A percentile compares a stretch with the other conserved stretches of the same genome.
These are phyloP conservation scores for Baorangia bicolor DNA, from an alignment of 768 basidiomycete genomes.

Conservation along the genomic window DNA sequence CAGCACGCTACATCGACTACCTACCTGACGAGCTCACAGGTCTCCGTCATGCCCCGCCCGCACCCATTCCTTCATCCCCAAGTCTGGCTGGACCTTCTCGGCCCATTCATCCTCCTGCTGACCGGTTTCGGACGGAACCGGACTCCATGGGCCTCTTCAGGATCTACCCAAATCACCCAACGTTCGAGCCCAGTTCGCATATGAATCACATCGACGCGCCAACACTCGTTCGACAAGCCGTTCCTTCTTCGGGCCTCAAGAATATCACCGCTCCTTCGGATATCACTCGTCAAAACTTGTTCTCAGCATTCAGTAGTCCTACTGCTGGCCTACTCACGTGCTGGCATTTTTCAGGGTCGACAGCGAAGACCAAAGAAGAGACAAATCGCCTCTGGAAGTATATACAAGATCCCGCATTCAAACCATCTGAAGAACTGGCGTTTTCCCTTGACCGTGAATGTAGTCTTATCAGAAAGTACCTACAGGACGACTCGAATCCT, in stretches of 20 bases:
- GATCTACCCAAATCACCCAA: background rate
- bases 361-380: too few species aligned
- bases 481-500: constrained; percentile 1
- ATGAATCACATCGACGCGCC: background rate
- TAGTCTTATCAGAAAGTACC: background rate
- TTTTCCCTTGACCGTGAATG: background rate
- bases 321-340: too few species aligned
- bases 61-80: background rate
- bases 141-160: background rate
- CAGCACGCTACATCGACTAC: background rate
- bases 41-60: background rate
- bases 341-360: too few species aligned
- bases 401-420: constrained; percentile 22
- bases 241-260: background rate
- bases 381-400: too few species aligned
- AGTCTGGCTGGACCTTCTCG: background rate
- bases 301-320: too few species aligned
- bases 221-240: background rate
- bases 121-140: background rate
- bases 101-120: background rate
- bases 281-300: too few species aligned
- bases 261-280: background rate
- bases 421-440: background rate
- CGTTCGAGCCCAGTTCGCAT: background rate
- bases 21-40: background rate